Percentiles rank a stretch among this genome's conserved stretches.
These are phyloP conservation scores for Camelina sativa DNA, from an alignment of 345 rosid species.

Conservation along the genomic window DNA sequence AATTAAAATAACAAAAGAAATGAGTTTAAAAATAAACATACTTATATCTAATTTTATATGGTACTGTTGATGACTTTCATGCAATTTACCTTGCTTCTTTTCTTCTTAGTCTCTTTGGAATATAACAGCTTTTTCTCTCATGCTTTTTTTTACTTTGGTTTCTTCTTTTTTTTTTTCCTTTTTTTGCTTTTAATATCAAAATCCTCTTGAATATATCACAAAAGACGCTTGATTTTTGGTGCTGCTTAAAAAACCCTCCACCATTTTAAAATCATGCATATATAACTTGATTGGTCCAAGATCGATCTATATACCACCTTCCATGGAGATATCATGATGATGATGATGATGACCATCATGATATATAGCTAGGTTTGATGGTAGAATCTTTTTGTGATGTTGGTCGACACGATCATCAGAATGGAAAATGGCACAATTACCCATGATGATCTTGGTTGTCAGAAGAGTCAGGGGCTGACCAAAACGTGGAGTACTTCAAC, in stretches of 20 bases:
- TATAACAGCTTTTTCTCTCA: conserved; percentile 64
- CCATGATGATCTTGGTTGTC: conserved; percentile 95
- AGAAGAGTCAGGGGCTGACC: conserved; percentile 86
- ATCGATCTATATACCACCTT: conserved; percentile 24
- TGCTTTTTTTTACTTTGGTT: conserved; percentile 12
- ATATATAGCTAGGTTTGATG: conserved; percentile 32
- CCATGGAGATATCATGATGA: conserved; percentile 23
- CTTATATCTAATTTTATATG: conserved; percentile 27
- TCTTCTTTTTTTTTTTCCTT: conserved; percentile 27
- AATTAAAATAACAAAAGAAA: conserved; percentile 27
- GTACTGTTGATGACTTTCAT: conserved; percentile 78
- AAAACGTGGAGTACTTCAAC: conserved; percentile 95
- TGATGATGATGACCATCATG: conserved; percentile 47
- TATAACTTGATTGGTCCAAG: conserved; percentile 33
- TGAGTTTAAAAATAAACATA: conserved; percentile 15
- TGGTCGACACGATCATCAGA: conserved; percentile 31
- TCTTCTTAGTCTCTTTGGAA: conserved; percentile 43
- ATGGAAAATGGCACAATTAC: conserved; percentile 53
- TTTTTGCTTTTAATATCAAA: conserved; percentile 23
- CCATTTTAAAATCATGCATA: conserved; percentile 38
- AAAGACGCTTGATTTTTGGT: conserved; percentile 33
- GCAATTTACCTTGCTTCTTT: conserved; percentile 50
- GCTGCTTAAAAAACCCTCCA: conserved; percentile 29
- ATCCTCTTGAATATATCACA: conserved; percentile 25
- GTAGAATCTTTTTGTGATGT: conserved; percentile 47